A percentile compares a stretch with the other conserved stretches of the same genome.
These are phyloP conservation scores for Hypoxylon sp. DNA, from an alignment of 2,329 filamentous ascomycete species.

Conservation along the genomic window DNA sequence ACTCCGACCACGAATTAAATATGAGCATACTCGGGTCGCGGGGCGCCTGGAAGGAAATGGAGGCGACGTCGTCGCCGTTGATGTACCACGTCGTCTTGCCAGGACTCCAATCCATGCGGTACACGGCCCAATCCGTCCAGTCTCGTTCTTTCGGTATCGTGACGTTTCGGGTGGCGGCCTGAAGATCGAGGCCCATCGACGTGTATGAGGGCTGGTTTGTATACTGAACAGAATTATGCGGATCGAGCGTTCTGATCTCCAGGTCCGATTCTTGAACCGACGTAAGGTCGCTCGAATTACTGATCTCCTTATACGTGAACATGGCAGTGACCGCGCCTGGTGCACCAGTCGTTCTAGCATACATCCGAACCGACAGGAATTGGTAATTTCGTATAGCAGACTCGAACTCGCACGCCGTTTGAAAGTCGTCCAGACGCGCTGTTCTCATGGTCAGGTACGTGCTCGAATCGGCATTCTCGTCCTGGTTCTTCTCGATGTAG, in stretches of 20 bases:
- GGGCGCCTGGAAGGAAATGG: constrained; percentile 64
- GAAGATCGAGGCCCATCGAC: constrained; percentile 53
- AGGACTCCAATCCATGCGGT: constrained; percentile 68
- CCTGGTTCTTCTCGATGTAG: constrained; percentile 55
- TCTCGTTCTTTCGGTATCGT: constrained; percentile 52
- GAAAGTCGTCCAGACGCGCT: constrained; percentile 52
- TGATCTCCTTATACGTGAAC: constrained; percentile 58
- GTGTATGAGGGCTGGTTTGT: constrained; percentile 67
- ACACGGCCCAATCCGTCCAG: constrained; percentile 65
- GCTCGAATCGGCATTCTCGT: constrained; percentile 46
- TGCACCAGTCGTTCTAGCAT: constrained; percentile 57
- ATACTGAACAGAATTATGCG: constrained; percentile 57
- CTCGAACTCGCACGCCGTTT: constrained; percentile 59
- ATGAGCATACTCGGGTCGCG: constrained; percentile 60
- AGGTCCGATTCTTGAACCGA: constrained; percentile 61
- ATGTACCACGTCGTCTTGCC: constrained; percentile 63
- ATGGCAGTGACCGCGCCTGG: constrained; percentile 60
- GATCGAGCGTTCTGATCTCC: constrained; percentile 59
- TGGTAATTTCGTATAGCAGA: constrained; percentile 49
- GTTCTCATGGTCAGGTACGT: constrained; percentile 60
- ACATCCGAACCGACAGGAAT: constrained; percentile 57
- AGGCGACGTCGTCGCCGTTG: constrained; percentile 58
- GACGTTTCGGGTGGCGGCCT: constrained; percentile 56
- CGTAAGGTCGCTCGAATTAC: constrained; percentile 46
- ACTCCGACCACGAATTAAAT: constrained; percentile 67